Evolutionary conservation across 768 basidiomycete species (phyloP), one percentile per base, ranked within the genome.

Genomic region (Wakefieldia striispora): DNA sequence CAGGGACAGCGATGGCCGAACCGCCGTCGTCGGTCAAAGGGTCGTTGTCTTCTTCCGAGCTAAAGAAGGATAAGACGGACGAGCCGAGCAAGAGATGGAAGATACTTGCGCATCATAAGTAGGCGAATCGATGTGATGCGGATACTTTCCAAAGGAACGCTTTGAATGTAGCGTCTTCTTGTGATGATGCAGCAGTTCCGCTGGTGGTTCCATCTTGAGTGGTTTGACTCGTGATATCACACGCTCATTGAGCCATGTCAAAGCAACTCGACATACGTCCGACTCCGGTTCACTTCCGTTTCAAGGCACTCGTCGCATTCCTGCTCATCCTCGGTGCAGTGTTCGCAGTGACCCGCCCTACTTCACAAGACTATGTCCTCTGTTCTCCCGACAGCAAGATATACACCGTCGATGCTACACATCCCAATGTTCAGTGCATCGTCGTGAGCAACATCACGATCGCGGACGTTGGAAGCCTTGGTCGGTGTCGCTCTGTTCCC

Each of bases 31-130:
- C 89, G 7, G 87, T 89, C 56, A 88, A 72, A 5, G 88, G 87
- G 66, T 91, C 89, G 64, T 91, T 91, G 78, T 91, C 89, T 71
- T 91, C 89, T 62, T 91, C 88, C 4, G 87, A 90, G 66, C 86
- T 88, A 64, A 49, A 54, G 44, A 59, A 67, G 14, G 31, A 17
- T 43, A 45, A 49, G 40, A 38, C 11, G 11, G 29, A 13, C 34
- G 52, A 31, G 17, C 4, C 17, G 23, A 35, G 39, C 8, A 33
- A 27, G 19, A 21, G 12, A 36, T 19, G 37, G 9, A 38, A 14
- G 33, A 53, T 47, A 73, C 75, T 62, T 59, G 82, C 75, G 86
- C 86, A 68, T 88, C 86, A 70, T 88, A 88, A 3, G 86, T 86
- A 16, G 86, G 86, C 1, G 86, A 88, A 47, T 88, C 84, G 14